Percentiles rank a stretch among this genome's conserved stretches.
These are phyloP conservation scores for Hanseniaspora mollemarum DNA, from an alignment of 805 yeast species.

Conservation along the genomic window DNA sequence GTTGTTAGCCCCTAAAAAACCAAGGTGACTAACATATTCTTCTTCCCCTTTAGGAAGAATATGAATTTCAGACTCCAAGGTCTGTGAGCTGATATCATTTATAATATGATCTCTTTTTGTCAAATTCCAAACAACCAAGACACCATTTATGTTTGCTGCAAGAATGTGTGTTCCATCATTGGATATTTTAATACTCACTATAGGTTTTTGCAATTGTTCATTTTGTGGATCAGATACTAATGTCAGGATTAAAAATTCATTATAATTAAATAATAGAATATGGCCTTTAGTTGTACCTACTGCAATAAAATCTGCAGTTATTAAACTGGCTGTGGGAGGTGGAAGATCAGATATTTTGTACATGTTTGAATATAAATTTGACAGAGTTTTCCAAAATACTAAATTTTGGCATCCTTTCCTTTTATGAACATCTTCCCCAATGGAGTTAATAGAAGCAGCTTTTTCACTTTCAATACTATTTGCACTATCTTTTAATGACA, in stretches of 20 bases:
- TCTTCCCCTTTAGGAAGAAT: constrained; percentile 28
- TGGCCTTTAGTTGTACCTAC: constrained; percentile 64
- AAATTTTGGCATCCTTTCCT: background rate
- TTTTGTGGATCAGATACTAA: constrained; percentile 20
- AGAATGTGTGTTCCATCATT: constrained; percentile 60
- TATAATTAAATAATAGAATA: constrained; percentile 55
- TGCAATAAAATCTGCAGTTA: constrained; percentile 38
- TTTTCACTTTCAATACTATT: background rate
- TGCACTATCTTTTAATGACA: background rate
- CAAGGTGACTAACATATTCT: constrained; percentile 33
- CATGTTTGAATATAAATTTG: constrained; percentile 10
- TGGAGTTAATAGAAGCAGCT: background rate
- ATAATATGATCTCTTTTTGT: constrained; percentile 21
- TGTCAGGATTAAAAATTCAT: constrained; percentile 44
- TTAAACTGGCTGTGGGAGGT: constrained; percentile 35
- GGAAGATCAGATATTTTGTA: constrained; percentile 13
- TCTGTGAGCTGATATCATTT: constrained; percentile 11
- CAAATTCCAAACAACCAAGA: constrained; percentile 58
- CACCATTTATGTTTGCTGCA: constrained; percentile 58
- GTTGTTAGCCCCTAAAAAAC: constrained; percentile 41
- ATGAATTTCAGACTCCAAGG: constrained; percentile 21
- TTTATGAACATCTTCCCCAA: background rate
- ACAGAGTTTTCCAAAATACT: background rate
- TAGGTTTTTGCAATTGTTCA: constrained; percentile 32
- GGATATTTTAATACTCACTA: constrained; percentile 49